Conservation (phyloP, 371 early-diverging fungal species). For the Syncephalis fuscata region DNA sequence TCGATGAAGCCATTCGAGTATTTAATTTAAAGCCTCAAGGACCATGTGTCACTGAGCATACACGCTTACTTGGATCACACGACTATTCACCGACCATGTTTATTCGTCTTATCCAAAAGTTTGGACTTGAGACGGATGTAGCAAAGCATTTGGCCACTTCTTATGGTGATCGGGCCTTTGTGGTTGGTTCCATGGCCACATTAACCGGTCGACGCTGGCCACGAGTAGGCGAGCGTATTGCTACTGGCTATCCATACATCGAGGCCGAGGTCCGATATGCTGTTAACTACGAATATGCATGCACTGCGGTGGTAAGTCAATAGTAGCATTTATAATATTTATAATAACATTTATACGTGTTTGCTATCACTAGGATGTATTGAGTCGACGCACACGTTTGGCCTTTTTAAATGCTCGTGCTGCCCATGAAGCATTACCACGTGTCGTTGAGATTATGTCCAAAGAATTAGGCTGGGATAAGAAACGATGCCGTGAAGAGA, state of each 20-base stretch:
- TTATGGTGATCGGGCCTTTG: slow-evolving; percentile 95
- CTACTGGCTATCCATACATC: slow-evolving; percentile 80
- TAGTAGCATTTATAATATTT: not conserved
- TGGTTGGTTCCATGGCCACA: slow-evolving; percentile 65
- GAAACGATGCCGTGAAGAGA: slow-evolving; percentile 46
- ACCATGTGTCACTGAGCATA: slow-evolving; percentile 58
- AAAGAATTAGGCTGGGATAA: slow-evolving; percentile 72
- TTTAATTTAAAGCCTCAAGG: slow-evolving; percentile 25
- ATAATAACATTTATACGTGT: slow-evolving; percentile 1
- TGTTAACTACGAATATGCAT: slow-evolving; percentile 84
- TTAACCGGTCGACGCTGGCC: slow-evolving; percentile 60
- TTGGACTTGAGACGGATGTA: slow-evolving; percentile 85
- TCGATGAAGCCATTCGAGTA: slow-evolving; percentile 72
- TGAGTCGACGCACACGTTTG: slow-evolving; percentile 87
- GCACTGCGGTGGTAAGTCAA: slow-evolving; percentile 46
- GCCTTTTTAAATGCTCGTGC: slow-evolving; percentile 93
- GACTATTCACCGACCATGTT: slow-evolving; percentile 79
- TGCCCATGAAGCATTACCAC: slow-evolving; percentile 69
- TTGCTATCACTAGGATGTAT: slow-evolving; percentile 39
- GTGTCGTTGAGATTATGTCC: slow-evolving; percentile 85
- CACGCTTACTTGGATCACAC: slow-evolving; percentile 75
- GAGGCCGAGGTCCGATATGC: slow-evolving; percentile 95
- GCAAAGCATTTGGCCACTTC: slow-evolving; percentile 81
- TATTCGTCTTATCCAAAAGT: slow-evolving; percentile 78
- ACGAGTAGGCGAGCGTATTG: slow-evolving; percentile 61